Conservation (phyloP, 257 asterid species). For the Solanum chilense region DNA sequence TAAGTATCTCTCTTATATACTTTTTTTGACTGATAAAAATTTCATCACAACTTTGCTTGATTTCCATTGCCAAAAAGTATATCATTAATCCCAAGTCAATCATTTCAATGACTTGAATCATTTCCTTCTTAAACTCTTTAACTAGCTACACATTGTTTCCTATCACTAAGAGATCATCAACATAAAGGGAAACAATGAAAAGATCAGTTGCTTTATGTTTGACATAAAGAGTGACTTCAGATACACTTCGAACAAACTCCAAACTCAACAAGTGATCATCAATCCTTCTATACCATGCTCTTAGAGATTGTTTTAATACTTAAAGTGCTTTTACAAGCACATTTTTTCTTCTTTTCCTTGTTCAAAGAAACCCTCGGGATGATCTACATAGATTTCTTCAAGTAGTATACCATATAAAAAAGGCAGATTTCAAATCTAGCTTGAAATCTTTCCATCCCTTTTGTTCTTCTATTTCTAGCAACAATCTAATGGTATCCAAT, state of each 20-base stretch:
- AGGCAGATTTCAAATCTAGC: too few species aligned
- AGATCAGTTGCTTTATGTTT: not conserved
- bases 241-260: not conserved
- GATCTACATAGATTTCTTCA: too few species aligned
- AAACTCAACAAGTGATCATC: not conserved
- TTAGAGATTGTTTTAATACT: too few species aligned
- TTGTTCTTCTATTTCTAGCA: too few species aligned
- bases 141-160: not conserved
- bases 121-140: not conserved
- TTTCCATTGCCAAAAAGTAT: not conserved
- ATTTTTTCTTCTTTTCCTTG: too few species aligned
- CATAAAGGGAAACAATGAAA: not conserved
- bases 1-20: not conserved
- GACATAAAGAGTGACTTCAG: not conserved
- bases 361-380: too few species aligned
- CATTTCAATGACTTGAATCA: not conserved
- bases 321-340: not conserved
- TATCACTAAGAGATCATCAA: not conserved
- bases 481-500: too few species aligned
- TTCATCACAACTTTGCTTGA: not conserved
- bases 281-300: not conserved
- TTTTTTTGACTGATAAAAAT: not conserved
- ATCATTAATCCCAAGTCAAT: not conserved
- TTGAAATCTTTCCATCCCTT: too few species aligned
- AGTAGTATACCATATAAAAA: too few species aligned